Evolutionary conservation across 495 filamentous ascomycete species (phyloP).

Genomic region (Neurospora sp.): DNA sequence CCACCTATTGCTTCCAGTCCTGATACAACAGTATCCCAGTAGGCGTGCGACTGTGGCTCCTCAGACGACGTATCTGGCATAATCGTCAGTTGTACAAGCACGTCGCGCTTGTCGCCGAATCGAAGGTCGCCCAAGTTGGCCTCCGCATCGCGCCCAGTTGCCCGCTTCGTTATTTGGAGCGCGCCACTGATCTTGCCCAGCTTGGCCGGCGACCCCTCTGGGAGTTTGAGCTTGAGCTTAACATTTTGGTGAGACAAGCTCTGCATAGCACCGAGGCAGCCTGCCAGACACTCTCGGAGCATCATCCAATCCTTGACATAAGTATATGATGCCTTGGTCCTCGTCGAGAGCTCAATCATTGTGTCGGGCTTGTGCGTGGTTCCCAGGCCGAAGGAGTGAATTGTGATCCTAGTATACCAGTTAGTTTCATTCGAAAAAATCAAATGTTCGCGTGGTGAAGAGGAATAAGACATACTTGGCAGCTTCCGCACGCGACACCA

Average conservation of each 20-base stretch:
- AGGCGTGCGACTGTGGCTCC: slow-evolving; percentile 81
- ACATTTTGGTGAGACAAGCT: slow-evolving; percentile 98
- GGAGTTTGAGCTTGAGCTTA: slow-evolving; percentile 87
- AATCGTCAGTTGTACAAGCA: slow-evolving; percentile 91
- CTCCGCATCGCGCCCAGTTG: slow-evolving; percentile 93
- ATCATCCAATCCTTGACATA: slow-evolving; percentile 99
- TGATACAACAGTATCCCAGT: slow-evolving; percentile 95
- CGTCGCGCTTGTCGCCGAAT: slow-evolving; percentile 96
- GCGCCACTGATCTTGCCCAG: slow-evolving; percentile 98
- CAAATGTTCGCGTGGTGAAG: neutral
- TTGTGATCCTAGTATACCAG: slow-evolving; percentile 56
- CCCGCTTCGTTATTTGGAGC: slow-evolving; percentile 92
- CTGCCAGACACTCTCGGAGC: slow-evolving; percentile 92
- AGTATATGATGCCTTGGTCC: slow-evolving; percentile 93
- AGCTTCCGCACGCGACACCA: slow-evolving; percentile 93
- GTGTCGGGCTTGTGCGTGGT: slow-evolving; percentile 98
- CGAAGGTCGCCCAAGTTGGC: slow-evolving; percentile 85
- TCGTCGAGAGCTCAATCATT: slow-evolving; percentile 92
- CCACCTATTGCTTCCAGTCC: slow-evolving; percentile 94
- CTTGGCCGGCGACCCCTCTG: slow-evolving; percentile 93
- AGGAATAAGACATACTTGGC: slow-evolving; percentile 60
- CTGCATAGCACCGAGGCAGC: slow-evolving; percentile 89
- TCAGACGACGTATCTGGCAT: slow-evolving; percentile 77
- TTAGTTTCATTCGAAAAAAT: slow-evolving; percentile 3
- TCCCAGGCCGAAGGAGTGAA: slow-evolving; percentile 93